These are phyloP conservation scores for Puccinellia tenuiflora DNA, from an alignment of 176 grass and related monocot species.

Conservation along the genomic window DNA sequence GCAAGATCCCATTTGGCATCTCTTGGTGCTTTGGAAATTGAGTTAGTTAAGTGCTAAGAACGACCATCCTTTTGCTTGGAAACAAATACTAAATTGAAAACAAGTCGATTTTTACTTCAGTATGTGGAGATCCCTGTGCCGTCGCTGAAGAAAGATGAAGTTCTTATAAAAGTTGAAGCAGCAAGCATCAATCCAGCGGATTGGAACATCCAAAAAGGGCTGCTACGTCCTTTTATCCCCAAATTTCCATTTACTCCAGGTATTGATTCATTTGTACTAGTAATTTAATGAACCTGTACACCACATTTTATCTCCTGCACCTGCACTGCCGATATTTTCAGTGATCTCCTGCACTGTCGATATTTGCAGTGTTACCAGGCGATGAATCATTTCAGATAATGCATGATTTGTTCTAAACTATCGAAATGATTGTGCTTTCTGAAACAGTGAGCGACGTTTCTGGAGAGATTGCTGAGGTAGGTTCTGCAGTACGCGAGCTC, in stretches of 20 bases:
- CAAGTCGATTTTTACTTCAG: background rate
- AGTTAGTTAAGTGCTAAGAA: background rate
- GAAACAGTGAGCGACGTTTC: conserved; percentile 33
- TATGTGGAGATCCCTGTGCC: conserved; percentile 43
- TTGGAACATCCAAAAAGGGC: background rate
- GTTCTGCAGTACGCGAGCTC: conserved; percentile 17
- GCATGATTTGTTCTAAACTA: background rate
- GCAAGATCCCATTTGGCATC: background rate
- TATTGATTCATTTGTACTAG: background rate
- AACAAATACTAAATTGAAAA: background rate
- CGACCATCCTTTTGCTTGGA: background rate
- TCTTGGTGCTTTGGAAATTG: background rate
- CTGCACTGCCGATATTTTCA: background rate
- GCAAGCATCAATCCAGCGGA: background rate
- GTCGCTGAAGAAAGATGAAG: conserved; percentile 41
- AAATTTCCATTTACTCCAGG: conserved; percentile 53
- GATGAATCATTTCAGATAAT: background rate
- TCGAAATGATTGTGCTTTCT: background rate
- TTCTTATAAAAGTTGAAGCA: conserved; percentile 45
- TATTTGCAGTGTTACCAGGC: background rate
- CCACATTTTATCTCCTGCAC: background rate
- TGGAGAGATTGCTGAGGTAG: conserved; percentile 31
- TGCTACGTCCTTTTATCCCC: conserved; percentile 40
- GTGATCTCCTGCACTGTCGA: background rate
- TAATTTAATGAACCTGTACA: background rate